phyloP scores from a whole-genome alignment of 2,329 filamentous ascomycete species.

The Arthrinium puccinioides region DNA sequence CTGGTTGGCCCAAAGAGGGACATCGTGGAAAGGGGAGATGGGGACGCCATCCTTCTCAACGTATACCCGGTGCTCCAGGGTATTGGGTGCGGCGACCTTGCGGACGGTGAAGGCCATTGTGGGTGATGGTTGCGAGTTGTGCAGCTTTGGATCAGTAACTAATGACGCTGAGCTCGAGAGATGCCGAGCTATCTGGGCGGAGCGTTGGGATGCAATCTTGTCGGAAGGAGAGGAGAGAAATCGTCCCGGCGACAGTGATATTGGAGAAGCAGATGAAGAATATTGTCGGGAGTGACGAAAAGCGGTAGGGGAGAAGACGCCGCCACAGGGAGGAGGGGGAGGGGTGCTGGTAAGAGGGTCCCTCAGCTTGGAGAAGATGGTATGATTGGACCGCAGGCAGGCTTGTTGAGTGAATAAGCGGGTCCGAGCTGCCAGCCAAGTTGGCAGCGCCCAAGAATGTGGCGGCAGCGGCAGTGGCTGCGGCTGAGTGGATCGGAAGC shows the following conservation, averaged over 20 bases:
- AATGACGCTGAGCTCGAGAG: constrained; percentile 31
- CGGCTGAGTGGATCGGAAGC: too few relatives aligned
- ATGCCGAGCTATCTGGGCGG: constrained; percentile 49
- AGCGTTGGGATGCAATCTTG: constrained; percentile 43
- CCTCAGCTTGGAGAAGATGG: constrained; percentile 4
- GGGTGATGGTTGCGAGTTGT: constrained; percentile 11
- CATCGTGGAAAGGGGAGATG: constrained; percentile 95
- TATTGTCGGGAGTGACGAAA: constrained; percentile 8
- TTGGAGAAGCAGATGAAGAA: constrained; percentile 7
- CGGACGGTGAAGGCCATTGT: constrained; percentile 69
- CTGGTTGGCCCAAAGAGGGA: constrained; percentile 94
- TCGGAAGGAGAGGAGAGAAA: constrained; percentile 4
- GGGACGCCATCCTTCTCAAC: constrained; percentile 95
- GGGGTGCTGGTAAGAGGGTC: constrained; percentile 3
- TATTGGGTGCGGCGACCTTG: constrained; percentile 86
- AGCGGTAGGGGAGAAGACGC: constrained; percentile 11
- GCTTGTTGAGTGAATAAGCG: background rate
- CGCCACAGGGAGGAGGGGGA: constrained; percentile 14
- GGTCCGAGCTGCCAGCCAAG: too few relatives aligned
- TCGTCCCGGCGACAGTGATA: too few relatives aligned
- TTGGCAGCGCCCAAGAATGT: too few relatives aligned
- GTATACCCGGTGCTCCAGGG: constrained; percentile 94
- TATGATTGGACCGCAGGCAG: constrained; percentile 5
- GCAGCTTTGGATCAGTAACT: constrained; percentile 12
- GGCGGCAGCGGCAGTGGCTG: too few relatives aligned